These are phyloP conservation scores for Ceriops zippeliana DNA, from an alignment of 345 rosid species.

Conservation along the genomic window DNA sequence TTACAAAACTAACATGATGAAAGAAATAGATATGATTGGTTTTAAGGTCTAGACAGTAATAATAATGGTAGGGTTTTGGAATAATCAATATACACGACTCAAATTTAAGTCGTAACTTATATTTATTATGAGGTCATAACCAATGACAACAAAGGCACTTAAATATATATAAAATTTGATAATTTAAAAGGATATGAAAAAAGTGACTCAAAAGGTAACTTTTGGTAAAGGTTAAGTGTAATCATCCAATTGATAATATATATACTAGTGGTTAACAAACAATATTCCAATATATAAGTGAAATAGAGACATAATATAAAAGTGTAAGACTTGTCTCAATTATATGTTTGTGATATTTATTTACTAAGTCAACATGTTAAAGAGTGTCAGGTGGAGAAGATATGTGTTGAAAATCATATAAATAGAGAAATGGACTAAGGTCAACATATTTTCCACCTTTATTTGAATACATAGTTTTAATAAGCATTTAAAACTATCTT, in stretches of 20 bases:
- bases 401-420: not conserved
- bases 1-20: no score
- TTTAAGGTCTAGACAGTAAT: not conserved
- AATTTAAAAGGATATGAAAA: no score
- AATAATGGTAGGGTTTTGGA: not conserved
- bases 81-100: not conserved
- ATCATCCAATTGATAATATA: no score
- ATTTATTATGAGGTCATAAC: not conserved
- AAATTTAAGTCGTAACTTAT: not conserved
- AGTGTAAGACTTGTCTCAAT: not conserved
- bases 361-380: not conserved
- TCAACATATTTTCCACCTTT: not conserved
- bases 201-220: no score
- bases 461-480: not conserved
- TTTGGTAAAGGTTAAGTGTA: no score
- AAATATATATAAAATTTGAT: not conserved
- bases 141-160: not conserved
- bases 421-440: not conserved
- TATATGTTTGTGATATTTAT: not conserved
- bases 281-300: no score
- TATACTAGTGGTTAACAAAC: no score
- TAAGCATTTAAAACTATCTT: not conserved
- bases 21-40: no score
- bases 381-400: not conserved
- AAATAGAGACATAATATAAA: no score